A percentile compares a stretch with the other conserved stretches of the same genome.
phyloP scores from a whole-genome alignment of 306 rosid genomes.

The Cicer yamashitae region DNA sequence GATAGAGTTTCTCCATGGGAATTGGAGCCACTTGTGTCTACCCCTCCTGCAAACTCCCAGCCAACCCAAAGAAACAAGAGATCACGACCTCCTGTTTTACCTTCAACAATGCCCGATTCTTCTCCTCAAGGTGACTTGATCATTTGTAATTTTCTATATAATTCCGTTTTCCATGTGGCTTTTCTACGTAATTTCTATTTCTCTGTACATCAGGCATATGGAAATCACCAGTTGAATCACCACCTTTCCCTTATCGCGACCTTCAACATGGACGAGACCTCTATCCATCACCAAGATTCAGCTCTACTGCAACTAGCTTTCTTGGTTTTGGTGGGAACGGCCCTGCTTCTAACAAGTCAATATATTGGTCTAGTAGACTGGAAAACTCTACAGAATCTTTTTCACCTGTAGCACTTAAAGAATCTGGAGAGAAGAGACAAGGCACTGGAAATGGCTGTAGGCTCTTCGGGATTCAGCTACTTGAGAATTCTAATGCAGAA shows the following conservation, averaged over 20 bases:
- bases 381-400: conserved; percentile 69
- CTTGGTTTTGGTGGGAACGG: conserved; percentile 72
- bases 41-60: conserved; percentile 69
- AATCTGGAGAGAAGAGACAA: conserved; percentile 72
- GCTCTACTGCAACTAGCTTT: conserved; percentile 61
- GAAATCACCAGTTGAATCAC: conserved; percentile 77
- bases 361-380: conserved; percentile 69
- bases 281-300: conserved; percentile 71
- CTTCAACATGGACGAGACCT: conserved; percentile 67
- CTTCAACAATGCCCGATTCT: conserved; percentile 68
- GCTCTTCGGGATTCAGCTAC: conserved; percentile 90
- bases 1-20: conserved; percentile 98
- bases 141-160: conserved; percentile 28
- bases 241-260: conserved; percentile 65
- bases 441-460: conserved; percentile 75
- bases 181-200: conserved; percentile 28
- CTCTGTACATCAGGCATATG: conserved; percentile 64
- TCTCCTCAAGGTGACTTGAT: conserved; percentile 62
- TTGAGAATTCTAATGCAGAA: conserved; percentile 64
- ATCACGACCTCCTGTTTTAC: conserved; percentile 74
- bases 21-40: conserved; percentile 87
- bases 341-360: conserved; percentile 70
- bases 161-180: conserved; percentile 21
- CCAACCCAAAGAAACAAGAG: conserved; percentile 87
- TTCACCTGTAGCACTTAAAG: conserved; percentile 63